Percentiles rank a stretch among this genome's conserved stretches.
Conservation (phyloP, 192 early-diverging fungal genomes). For the Phycomyces nitens region DNA sequence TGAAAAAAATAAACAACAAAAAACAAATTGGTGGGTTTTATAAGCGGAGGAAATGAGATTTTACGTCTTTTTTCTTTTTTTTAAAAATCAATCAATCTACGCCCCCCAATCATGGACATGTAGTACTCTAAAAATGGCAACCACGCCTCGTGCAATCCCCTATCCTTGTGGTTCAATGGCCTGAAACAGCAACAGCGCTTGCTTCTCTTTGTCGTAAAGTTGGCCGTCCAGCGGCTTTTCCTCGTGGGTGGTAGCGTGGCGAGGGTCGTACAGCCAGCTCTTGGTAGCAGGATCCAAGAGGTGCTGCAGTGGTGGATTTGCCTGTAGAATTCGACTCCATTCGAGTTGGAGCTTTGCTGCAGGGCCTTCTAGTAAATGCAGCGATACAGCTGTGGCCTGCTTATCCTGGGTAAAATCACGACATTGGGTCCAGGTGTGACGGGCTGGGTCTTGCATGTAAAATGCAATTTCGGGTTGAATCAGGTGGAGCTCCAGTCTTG, state of each 20-base stretch:
- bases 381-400: conserved; percentile 47
- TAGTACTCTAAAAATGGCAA: conserved; percentile 7
- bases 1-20: neutral
- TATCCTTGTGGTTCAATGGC: conserved; percentile 2
- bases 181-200: conserved; percentile 1
- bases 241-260: neutral
- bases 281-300: neutral
- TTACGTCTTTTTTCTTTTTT: neutral
- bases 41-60: neutral
- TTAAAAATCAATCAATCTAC: neutral
- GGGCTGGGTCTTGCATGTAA: conserved; percentile 38
- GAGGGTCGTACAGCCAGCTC: neutral
- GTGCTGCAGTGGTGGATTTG: conserved; percentile 1
- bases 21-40: neutral
- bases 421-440: conserved; percentile 52
- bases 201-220: neutral
- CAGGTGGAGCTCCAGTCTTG: conserved; percentile 19
- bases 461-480: conserved; percentile 37
- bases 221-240: neutral
- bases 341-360: conserved; percentile 16
- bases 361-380: conserved; percentile 49
- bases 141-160: neutral
- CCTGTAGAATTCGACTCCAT: conserved; percentile 7
- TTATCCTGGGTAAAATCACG: conserved; percentile 61
- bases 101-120: neutral